Percentiles rank a stretch among this genome's conserved stretches.
Evolutionary conservation across 2,329 filamentous ascomycete genomes (phyloP).

Genomic region (Periconia sp.): DNA sequence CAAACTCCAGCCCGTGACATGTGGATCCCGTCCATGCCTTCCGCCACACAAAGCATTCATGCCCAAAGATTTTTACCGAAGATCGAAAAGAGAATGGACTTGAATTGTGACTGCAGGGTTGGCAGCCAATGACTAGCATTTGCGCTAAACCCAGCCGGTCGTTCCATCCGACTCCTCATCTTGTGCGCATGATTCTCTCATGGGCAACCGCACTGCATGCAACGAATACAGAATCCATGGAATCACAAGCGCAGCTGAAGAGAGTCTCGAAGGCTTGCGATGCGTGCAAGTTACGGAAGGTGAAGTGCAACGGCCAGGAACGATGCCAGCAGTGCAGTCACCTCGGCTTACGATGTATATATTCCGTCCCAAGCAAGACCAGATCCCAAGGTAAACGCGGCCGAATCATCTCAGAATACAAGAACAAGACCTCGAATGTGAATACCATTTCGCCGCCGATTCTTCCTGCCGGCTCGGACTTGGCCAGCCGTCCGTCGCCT

Average conservation of each 20-base stretch:
- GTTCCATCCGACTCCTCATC: constrained; percentile 1
- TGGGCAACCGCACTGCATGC: not conserved
- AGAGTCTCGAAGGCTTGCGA: constrained; percentile 53
- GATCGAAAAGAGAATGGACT: not conserved
- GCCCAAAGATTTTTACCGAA: no score
- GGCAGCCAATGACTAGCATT: not conserved
- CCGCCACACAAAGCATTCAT: no score
- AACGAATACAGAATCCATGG: constrained; percentile 25
- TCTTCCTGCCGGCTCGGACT: constrained; percentile 26
- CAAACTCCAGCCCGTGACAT: no score
- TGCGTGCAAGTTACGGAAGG: constrained; percentile 54
- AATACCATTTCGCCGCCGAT: constrained; percentile 30
- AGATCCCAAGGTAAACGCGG: constrained; percentile 48
- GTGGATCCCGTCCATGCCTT: no score
- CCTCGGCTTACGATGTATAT: constrained; percentile 54
- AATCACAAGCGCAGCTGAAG: constrained; percentile 22
- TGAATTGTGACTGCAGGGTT: not conserved
- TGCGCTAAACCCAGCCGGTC: not conserved
- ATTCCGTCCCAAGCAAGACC: constrained; percentile 47
- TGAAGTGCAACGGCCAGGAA: constrained; percentile 54
- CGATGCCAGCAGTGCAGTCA: constrained; percentile 49
- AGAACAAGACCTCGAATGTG: constrained; percentile 32
- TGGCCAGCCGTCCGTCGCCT: constrained; percentile 14
- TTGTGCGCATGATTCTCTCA: no score
- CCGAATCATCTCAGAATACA: constrained; percentile 50